A percentile compares a stretch with the other conserved stretches of the same genome.
Conservation (phyloP, 768 basidiomycete species). For the Lyophyllum atratum region DNA sequence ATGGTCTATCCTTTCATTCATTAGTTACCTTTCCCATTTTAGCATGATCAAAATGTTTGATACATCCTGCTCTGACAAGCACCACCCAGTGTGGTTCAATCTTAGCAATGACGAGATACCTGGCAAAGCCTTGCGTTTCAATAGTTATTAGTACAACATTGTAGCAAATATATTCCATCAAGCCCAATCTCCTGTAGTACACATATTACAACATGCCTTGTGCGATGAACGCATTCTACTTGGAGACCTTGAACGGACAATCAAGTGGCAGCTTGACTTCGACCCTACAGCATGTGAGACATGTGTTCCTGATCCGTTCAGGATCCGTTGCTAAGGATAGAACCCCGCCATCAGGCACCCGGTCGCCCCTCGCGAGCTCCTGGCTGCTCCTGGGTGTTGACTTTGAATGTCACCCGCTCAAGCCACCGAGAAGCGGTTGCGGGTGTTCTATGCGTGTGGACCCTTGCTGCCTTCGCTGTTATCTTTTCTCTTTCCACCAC, state of each 20-base stretch:
- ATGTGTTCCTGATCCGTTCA: too few species aligned
- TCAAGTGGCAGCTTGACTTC: too few species aligned
- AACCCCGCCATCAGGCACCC: not conserved
- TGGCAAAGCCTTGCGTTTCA: not conserved
- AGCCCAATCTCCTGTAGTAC: not conserved
- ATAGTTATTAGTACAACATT: not conserved
- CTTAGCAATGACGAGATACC: not conserved
- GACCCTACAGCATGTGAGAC: too few species aligned
- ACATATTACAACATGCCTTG: not conserved
- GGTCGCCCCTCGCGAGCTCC: not conserved
- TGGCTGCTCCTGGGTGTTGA: too few species aligned
- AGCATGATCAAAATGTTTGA: not conserved
- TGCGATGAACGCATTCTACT: not conserved
- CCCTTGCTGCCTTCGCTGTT: constrained; percentile 20
- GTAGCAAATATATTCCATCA: not conserved
- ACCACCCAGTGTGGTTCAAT: constrained; percentile 21
- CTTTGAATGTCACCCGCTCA: constrained; percentile 2
- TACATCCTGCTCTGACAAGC: not conserved
- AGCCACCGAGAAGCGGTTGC: constrained; percentile 9
- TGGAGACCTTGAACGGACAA: too few species aligned
- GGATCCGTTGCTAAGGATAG: not conserved
- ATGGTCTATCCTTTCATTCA: not conserved
- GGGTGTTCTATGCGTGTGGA: constrained; percentile 5
- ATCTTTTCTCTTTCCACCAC: constrained; percentile 13
- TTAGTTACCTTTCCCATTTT: not conserved